Evolutionary conservation across 148 eudicot genomes (phyloP).

Genomic region (Euryodendron excelsum): DNA sequence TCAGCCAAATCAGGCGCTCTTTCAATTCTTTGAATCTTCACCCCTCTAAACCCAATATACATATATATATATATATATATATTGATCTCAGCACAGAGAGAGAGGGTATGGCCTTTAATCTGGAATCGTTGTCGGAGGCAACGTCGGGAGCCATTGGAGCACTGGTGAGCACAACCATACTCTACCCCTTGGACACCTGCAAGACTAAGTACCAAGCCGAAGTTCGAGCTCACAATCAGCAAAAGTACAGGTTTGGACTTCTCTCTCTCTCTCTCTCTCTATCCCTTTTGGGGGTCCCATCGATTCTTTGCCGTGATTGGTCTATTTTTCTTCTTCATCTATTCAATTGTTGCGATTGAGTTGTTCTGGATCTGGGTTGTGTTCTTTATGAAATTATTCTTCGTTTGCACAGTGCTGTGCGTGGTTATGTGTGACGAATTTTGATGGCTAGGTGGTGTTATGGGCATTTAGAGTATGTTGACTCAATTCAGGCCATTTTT

Average conservation of each 20-base stretch:
- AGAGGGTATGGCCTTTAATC: conserved; percentile 52
- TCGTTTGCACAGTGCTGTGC: neutral
- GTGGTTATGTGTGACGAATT: neutral
- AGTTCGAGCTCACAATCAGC: conserved; percentile 50
- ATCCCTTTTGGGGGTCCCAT: neutral
- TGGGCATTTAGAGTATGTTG: neutral
- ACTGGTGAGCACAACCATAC: conserved; percentile 73
- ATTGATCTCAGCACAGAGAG: neutral
- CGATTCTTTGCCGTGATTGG: neutral
- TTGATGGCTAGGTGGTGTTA: conserved; percentile 3
- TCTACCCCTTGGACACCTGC: conserved; percentile 93
- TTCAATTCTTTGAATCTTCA: neutral
- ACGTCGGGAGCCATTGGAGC: conserved; percentile 91
- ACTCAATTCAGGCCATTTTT: neutral
- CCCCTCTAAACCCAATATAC: neutral
- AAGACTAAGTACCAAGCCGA: conserved; percentile 95
- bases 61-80: no score
- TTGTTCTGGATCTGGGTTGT: conserved; percentile 3
- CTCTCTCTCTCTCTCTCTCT: neutral
- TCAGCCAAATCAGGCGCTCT: neutral
- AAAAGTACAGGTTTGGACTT: conserved; percentile 58
- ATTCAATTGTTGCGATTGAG: neutral
- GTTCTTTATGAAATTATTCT: neutral
- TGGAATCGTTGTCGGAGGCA: conserved; percentile 86
- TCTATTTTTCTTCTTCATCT: neutral